A percentile compares a stretch with the other conserved stretches of the same genome.
Conservation (phyloP, 208 protist species). For the Leishmania braziliensis region DNA sequence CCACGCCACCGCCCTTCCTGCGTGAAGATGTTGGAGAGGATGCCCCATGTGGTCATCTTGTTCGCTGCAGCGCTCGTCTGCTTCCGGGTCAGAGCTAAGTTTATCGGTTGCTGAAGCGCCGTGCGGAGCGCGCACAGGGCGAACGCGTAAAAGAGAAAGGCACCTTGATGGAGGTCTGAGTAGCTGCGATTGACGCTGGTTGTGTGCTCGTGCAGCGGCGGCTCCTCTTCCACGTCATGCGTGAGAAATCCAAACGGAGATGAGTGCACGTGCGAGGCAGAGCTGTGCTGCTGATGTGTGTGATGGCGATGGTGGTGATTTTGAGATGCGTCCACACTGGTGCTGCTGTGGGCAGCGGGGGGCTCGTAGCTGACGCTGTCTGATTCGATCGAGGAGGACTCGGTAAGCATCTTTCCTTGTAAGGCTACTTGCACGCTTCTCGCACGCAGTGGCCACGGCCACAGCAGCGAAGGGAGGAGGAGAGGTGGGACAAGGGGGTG, state of each 20-base stretch:
- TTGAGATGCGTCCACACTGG: neutral
- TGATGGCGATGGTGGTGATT: neutral
- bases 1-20: slow-evolving; percentile 65
- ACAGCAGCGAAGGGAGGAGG: neutral
- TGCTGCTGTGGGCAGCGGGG: neutral
- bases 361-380: slow-evolving; percentile 2
- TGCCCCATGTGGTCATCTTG: slow-evolving; percentile 28
- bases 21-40: slow-evolving; percentile 48
- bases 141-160: slow-evolving; percentile 66
- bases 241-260: slow-evolving; percentile 28
- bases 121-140: slow-evolving; percentile 71
- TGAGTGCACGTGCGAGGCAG: neutral
- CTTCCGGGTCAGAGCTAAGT: slow-evolving; percentile 78
- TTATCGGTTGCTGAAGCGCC: slow-evolving; percentile 80
- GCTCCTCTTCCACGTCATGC: slow-evolving; percentile 19
- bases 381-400: slow-evolving; percentile 10
- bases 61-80: slow-evolving; percentile 54
- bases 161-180: slow-evolving; percentile 56
- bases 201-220: slow-evolving; percentile 59
- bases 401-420: slow-evolving; percentile 15
- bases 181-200: slow-evolving; percentile 82
- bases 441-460: neutral
- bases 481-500: neutral
- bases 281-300: neutral
- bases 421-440: neutral